These are phyloP conservation scores for Cladosporium sp. DNA, from an alignment of 2,329 filamentous ascomycete genomes.

Conservation along the genomic window DNA sequence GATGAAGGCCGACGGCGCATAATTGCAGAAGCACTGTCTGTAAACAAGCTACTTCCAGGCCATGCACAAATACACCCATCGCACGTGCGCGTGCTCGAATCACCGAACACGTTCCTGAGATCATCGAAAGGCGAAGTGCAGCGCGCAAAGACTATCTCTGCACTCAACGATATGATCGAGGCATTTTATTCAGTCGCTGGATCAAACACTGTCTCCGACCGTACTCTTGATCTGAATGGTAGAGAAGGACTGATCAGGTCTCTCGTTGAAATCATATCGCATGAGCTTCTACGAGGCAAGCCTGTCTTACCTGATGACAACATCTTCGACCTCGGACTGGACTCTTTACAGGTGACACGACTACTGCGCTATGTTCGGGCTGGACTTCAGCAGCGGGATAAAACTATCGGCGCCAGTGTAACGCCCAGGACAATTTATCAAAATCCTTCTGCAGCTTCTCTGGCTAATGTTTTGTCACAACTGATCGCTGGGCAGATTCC, in stretches of 20 bases:
- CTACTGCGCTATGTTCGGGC: not conserved
- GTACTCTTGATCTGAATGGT: not conserved
- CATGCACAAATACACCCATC: constrained; percentile 42
- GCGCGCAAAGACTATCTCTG: constrained; percentile 7
- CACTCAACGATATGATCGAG: constrained; percentile 1
- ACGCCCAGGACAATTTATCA: constrained; percentile 44
- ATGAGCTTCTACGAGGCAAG: not conserved
- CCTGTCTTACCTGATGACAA: not conserved
- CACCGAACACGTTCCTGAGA: constrained; percentile 9
- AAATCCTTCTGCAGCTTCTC: constrained; percentile 28
- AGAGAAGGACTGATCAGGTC: not conserved
- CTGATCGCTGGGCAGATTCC: not conserved
- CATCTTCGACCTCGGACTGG: not conserved
- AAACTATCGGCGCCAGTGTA: constrained; percentile 42
- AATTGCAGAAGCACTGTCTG: constrained; percentile 16
- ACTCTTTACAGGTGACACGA: not conserved
- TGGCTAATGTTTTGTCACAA: not conserved
- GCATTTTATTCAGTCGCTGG: not conserved
- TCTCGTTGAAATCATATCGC: not conserved
- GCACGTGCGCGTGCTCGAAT: constrained; percentile 35
- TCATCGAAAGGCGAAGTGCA: constrained; percentile 15
- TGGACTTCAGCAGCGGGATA: constrained; percentile 26
- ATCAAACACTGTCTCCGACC: not conserved
- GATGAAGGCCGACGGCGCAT: not conserved
- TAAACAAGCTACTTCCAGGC: constrained; percentile 38